phyloP scores from a whole-genome alignment of 2,329 filamentous ascomycete genomes.

The Calonectria pseudoreteaudii region DNA sequence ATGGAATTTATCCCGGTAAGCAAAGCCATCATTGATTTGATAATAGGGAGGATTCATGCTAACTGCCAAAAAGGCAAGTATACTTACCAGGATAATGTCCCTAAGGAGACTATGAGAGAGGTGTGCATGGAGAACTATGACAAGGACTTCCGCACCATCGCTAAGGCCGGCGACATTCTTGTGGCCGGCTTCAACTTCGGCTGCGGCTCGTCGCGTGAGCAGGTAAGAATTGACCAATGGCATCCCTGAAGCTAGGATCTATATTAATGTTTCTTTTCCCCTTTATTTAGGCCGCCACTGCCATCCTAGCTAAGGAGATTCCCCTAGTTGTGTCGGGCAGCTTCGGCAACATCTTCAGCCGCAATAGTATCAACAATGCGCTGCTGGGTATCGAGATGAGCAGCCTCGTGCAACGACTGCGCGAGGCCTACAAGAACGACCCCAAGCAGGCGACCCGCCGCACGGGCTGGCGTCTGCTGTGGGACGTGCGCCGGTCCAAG shows the following conservation, averaged over 20 bases:
- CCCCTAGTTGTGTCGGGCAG: conserved; percentile 83
- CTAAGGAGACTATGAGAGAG: conserved; percentile 82
- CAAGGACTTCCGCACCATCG: conserved; percentile 71
- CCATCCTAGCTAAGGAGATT: conserved; percentile 72
- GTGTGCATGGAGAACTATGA: conserved; percentile 98
- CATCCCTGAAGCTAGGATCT: background rate
- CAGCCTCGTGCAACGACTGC: conserved; percentile 71
- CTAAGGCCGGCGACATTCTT: conserved; percentile 80
- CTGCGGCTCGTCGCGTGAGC: conserved; percentile 80
- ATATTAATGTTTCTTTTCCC: background rate
- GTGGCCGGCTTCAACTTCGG: conserved; percentile 93
- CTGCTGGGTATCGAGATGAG: conserved; percentile 79
- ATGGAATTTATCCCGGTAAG: conserved; percentile 89
- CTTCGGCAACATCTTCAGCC: conserved; percentile 84
- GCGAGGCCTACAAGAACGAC: conserved; percentile 65
- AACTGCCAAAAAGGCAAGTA: conserved; percentile 68
- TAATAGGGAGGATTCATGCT: background rate
- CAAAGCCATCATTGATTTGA: conserved; percentile 51
- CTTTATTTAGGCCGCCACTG: background rate
- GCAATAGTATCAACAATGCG: conserved; percentile 84
- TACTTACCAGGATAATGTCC: conserved; percentile 90
- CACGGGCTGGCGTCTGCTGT: conserved; percentile 84
- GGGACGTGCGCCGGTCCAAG: conserved; percentile 80
- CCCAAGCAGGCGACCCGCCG: conserved; percentile 48
- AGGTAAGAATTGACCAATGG: background rate